Conservation (phyloP, 2,329 filamentous ascomycete species). For the Stemphylium lycopersici region DNA sequence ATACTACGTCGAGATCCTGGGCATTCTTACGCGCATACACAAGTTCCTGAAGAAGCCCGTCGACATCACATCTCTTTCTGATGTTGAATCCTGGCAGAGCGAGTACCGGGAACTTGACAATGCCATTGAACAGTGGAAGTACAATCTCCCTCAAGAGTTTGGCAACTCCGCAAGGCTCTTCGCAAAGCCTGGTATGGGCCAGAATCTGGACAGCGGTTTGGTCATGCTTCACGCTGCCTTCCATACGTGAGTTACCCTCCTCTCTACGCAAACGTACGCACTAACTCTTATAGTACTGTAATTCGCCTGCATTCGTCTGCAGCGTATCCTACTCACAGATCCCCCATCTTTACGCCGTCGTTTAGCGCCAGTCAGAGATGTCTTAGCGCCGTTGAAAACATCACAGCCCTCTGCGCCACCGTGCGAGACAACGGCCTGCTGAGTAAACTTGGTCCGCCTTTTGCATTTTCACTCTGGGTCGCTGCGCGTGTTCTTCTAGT, state of each 20-base stretch:
- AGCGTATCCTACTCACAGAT: conserved; percentile 87
- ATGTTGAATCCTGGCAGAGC: conserved; percentile 89
- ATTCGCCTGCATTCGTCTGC: conserved; percentile 91
- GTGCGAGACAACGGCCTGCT: conserved; percentile 76
- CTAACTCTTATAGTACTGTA: conserved; percentile 63
- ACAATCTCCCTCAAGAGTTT: conserved; percentile 80
- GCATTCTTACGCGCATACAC: conserved; percentile 86
- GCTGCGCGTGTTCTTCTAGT: conserved; percentile 85
- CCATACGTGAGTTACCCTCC: conserved; percentile 68
- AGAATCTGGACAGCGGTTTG: conserved; percentile 79
- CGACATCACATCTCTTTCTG: conserved; percentile 80
- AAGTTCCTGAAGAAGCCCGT: conserved; percentile 87
- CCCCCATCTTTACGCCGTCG: conserved; percentile 86
- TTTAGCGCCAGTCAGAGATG: conserved; percentile 86
- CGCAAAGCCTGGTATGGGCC: conserved; percentile 63
- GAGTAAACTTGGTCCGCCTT: conserved; percentile 82
- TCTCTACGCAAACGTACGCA: background rate
- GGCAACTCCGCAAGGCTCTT: conserved; percentile 83
- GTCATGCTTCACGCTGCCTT: conserved; percentile 92
- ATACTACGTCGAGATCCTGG: conserved; percentile 88
- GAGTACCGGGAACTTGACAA: conserved; percentile 85
- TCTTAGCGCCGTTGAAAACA: conserved; percentile 72
- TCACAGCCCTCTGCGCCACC: conserved; percentile 77
- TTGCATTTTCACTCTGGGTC: conserved; percentile 92
- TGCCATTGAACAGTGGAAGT: conserved; percentile 81